These are phyloP conservation scores for Trypanosoma conorhini DNA, from an alignment of 208 protist species.

Conservation along the genomic window DNA sequence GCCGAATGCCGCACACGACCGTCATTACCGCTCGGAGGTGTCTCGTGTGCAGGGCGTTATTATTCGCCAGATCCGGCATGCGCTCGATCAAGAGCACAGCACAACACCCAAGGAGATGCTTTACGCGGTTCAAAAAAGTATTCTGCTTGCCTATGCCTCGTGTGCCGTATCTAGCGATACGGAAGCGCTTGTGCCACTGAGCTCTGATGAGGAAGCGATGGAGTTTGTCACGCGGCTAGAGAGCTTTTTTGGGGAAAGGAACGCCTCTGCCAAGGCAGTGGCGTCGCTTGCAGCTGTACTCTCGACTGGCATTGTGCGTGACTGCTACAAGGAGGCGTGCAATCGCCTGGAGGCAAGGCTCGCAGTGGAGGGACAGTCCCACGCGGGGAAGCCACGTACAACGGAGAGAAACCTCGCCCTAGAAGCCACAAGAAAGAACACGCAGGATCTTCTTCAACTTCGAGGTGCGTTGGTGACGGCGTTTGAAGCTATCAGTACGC, in stretches of 20 bases:
- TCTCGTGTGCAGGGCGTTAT: constrained; percentile 46
- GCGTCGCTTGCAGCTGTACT: constrained; percentile 49
- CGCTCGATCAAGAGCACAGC: constrained; percentile 21
- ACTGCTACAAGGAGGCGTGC: constrained; percentile 30
- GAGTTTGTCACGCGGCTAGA: constrained; percentile 40
- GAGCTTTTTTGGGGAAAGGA: constrained; percentile 40
- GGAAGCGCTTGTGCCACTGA: constrained; percentile 22
- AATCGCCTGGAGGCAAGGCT: constrained; percentile 40
- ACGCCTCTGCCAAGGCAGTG: constrained; percentile 40
- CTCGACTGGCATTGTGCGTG: constrained; percentile 41
- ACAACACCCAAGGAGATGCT: constrained; percentile 59
- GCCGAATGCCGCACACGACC: constrained; percentile 45
- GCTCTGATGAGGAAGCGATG: constrained; percentile 38
- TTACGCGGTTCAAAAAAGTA: constrained; percentile 41
- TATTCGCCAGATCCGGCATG: constrained; percentile 39
- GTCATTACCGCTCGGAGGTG: constrained; percentile 35
- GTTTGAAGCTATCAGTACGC: constrained; percentile 42
- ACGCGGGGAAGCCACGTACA: constrained; percentile 28
- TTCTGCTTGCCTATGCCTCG: constrained; percentile 47
- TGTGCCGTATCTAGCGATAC: constrained; percentile 33
- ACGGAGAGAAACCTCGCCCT: constrained; percentile 36
- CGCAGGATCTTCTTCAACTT: constrained; percentile 42
- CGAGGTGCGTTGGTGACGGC: constrained; percentile 32
- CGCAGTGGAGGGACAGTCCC: constrained; percentile 24
- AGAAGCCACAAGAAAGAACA: constrained; percentile 45